phyloP scores from a whole-genome alignment of 176 grass and related monocot genomes.

The Hordeum marinum region DNA sequence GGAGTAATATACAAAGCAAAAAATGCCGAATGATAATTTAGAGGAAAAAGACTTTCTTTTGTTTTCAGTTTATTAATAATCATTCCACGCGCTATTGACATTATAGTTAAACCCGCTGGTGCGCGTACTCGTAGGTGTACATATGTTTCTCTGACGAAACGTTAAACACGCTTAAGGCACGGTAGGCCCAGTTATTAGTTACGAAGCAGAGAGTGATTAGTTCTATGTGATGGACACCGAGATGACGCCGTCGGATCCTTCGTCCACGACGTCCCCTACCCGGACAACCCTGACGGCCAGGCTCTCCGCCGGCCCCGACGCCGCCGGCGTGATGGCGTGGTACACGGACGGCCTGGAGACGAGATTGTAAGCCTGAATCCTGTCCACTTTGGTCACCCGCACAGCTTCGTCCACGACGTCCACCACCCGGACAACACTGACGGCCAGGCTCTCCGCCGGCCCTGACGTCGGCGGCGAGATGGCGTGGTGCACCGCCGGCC shows the following conservation, averaged over 20 bases:
- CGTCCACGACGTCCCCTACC: background rate
- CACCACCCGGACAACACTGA: background rate
- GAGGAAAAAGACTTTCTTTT: no score
- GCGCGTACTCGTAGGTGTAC: background rate
- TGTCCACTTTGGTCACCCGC: slow-evolving; percentile 41
- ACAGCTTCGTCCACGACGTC: background rate
- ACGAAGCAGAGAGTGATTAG: no score
- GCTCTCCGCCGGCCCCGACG: background rate
- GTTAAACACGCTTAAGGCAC: background rate
- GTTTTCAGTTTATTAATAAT: no score
- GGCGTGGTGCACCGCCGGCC: background rate
- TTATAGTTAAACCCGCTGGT: no score
- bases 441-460: background rate
- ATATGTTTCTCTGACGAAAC: background rate
- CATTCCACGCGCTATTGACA: no score
- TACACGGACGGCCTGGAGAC: slow-evolving; percentile 15
- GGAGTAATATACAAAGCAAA: no score
- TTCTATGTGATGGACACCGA: slow-evolving; percentile 2
- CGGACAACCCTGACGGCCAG: slow-evolving; percentile 13
- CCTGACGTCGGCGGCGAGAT: background rate
- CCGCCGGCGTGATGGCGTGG: background rate
- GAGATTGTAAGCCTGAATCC: slow-evolving; percentile 35
- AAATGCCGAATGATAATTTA: no score
- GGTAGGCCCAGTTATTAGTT: background rate
- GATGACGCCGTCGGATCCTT: background rate